phyloP scores from a whole-genome alignment of 108 stramenopile genomes.

The Stephanodiscus minutulus region DNA sequence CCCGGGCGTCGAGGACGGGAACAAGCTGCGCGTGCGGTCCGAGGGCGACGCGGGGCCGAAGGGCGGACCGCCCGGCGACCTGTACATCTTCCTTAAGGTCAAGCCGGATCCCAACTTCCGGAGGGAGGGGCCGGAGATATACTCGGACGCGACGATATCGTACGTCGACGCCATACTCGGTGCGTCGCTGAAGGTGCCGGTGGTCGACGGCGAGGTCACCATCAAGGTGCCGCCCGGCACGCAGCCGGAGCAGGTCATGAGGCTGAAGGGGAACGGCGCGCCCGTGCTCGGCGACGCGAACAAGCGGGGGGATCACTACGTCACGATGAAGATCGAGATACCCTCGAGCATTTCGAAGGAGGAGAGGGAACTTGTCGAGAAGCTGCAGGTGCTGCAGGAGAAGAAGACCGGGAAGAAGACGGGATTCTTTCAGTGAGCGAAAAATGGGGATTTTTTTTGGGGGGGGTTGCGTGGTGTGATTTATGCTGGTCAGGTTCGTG shows the following conservation, averaged over 20 bases:
- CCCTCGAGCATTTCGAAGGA: constrained; percentile 90
- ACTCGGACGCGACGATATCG: constrained; percentile 84
- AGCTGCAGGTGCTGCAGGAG: constrained; percentile 77
- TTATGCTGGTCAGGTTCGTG: not conserved
- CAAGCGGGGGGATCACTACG: constrained; percentile 93
- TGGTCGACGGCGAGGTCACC: constrained; percentile 95
- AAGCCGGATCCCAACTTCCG: constrained; percentile 88
- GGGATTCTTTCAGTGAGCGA: constrained; percentile 54
- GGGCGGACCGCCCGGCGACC: constrained; percentile 93
- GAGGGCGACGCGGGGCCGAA: constrained; percentile 97
- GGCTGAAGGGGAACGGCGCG: constrained; percentile 91
- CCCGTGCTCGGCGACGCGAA: constrained; percentile 81
- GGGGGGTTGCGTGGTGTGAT: not conserved
- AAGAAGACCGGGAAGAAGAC: constrained; percentile 64
- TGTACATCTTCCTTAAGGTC: constrained; percentile 96
- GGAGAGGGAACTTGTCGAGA: constrained; percentile 83
- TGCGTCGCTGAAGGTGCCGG: constrained; percentile 85
- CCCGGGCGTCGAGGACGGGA: constrained; percentile 95
- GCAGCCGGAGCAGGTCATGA: constrained; percentile 96
- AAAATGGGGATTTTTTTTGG: too few species aligned
- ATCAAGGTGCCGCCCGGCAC: constrained; percentile 97
- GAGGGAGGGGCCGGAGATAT: constrained; percentile 94
- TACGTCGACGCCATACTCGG: constrained; percentile 96
- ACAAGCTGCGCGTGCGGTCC: constrained; percentile 92
- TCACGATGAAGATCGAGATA: constrained; percentile 94